phyloP scores from a whole-genome alignment of 2,329 filamentous ascomycete species.

The Neofusicoccum laricinum region DNA sequence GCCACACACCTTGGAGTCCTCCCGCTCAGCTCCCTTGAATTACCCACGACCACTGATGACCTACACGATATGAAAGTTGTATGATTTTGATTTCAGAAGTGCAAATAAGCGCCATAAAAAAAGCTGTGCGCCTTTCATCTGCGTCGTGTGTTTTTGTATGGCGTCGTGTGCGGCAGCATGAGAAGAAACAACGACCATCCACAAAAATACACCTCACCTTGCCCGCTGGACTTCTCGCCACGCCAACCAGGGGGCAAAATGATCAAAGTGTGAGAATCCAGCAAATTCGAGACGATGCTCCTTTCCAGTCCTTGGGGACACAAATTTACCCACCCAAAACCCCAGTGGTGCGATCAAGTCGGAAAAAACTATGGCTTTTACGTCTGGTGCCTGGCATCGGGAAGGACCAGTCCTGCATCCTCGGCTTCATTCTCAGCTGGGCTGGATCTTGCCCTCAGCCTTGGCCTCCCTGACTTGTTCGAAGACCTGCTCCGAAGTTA shows the following conservation, averaged over 20 bases:
- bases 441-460: slow-evolving; percentile 36
- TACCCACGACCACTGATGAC: neutral
- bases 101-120: neutral
- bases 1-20: neutral
- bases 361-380: neutral
- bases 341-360: neutral
- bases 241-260: neutral
- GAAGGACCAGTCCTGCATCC: neutral
- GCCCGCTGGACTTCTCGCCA: neutral
- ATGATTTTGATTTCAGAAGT: neutral
- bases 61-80: neutral
- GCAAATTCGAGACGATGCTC: neutral
- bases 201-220: neutral
- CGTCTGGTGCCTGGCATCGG: neutral
- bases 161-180: neutral
- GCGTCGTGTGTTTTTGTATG: slow-evolving; percentile 6
- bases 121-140: neutral
- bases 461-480: slow-evolving; percentile 79
- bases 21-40: neutral
- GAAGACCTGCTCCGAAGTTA: slow-evolving; percentile 63
- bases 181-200: slow-evolving; percentile 1
- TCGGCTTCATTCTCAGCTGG: neutral
- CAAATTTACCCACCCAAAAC: neutral
- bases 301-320: neutral
- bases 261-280: neutral